phyloP scores from a whole-genome alignment of 176 grass and related monocot genomes.

The Urochloa ruziziensis region DNA sequence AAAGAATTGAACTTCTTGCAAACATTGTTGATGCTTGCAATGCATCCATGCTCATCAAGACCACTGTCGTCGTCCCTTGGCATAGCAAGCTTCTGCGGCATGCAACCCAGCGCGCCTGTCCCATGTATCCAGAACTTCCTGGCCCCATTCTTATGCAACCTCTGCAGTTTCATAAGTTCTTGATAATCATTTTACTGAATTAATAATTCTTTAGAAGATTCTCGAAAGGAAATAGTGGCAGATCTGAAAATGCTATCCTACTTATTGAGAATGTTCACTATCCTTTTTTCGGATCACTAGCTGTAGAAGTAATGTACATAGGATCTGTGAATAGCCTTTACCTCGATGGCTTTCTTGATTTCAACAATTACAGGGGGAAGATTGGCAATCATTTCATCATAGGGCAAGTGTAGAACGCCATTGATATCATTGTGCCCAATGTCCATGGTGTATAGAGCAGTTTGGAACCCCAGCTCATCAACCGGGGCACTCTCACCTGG shows the following conservation, averaged over 20 bases:
- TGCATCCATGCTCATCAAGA: constrained; percentile 61
- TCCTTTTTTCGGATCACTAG: background rate
- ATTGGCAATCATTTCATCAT: constrained; percentile 44
- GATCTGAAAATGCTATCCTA: background rate
- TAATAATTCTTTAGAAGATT: background rate
- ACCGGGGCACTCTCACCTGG: constrained; percentile 43
- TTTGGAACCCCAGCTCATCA: constrained; percentile 43
- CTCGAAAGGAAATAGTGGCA: background rate
- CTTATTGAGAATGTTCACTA: background rate
- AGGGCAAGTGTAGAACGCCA: constrained; percentile 47
- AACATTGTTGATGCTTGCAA: constrained; percentile 48
- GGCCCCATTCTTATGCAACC: constrained; percentile 56
- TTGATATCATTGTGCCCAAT: constrained; percentile 90
- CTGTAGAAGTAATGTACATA: background rate
- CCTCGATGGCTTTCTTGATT: constrained; percentile 68
- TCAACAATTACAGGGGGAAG: constrained; percentile 59
- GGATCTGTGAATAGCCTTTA: constrained; percentile 14
- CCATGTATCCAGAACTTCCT: constrained; percentile 83
- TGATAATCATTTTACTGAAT: background rate
- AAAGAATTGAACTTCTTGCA: constrained; percentile 69
- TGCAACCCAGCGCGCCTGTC: constrained; percentile 69
- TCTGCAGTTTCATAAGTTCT: constrained; percentile 43
- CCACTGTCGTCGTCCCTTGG: constrained; percentile 37
- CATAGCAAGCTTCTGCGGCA: constrained; percentile 73
- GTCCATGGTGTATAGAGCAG: constrained; percentile 73